Conservation (phyloP, 169 alveolate genomes). For the Hammondia hammondi region DNA sequence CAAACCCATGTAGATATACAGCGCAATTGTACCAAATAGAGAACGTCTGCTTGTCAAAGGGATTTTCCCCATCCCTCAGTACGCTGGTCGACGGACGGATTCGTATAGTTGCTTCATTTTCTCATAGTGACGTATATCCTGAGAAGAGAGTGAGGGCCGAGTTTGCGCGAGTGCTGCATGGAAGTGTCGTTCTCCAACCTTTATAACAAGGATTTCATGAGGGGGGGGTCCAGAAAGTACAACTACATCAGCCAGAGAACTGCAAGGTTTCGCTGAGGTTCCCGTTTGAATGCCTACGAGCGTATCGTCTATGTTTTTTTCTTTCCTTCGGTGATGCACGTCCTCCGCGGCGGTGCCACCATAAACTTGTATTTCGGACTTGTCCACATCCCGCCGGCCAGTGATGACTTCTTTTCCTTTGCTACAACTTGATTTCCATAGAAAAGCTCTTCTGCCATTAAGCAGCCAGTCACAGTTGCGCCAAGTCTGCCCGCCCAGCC, state of each 20-base stretch:
- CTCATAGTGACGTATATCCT: slow-evolving; percentile 54
- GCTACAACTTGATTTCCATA: background rate
- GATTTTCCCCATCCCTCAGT: too few species aligned
- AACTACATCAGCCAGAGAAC: background rate
- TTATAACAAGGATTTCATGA: background rate
- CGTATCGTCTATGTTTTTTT: background rate
- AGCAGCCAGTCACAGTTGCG: background rate
- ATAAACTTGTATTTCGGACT: background rate
- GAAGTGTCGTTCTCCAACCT: slow-evolving; percentile 39
- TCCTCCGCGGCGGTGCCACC: too few species aligned
- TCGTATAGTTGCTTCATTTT: slow-evolving; percentile 46
- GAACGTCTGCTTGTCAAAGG: too few species aligned
- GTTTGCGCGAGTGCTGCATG: slow-evolving; percentile 41
- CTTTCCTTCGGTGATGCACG: background rate
- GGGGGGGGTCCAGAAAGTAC: background rate
- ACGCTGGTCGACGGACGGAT: background rate
- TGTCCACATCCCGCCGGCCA: background rate
- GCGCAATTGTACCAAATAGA: too few species aligned
- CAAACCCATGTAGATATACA: too few species aligned
- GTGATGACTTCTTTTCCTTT: background rate
- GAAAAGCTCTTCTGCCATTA: background rate
- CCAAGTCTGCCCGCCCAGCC: background rate
- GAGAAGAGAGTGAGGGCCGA: slow-evolving; percentile 49
- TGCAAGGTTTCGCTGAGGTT: background rate
- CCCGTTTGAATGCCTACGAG: background rate